Base-by-base conservation (phyloP, 257 asterid genomes). In the Fraxinus excelsior region DNA sequence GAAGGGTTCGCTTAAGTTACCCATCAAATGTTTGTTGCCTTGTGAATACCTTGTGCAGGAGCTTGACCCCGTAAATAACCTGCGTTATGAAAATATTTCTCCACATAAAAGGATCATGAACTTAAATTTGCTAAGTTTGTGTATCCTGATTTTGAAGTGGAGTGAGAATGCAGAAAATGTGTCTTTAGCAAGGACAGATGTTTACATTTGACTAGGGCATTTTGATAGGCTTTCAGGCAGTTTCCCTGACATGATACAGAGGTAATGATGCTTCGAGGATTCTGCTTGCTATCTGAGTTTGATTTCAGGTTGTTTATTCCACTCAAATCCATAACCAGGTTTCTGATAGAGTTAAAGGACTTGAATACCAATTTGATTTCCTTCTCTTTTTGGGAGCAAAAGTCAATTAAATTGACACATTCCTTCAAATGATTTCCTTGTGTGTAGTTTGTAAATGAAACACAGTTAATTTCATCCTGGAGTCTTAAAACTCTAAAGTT, bases 251-350 rank as follows among this genome's bases (percentile, higher is more conserved):
- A 53, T 44, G 64, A 56, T 77, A 13, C 32, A 19, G 29, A 31
- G 74, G 32, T 21, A 37, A 74, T 67, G 67, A 67, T 68, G 75
- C 71, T 13, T 7, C n/a, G 66, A 32, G 56, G 65, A 71, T 25
- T 78, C 66, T 60, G 62, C 49, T 8, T 80, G 69, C 29, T 26
- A n/a, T 53, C 29, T 73, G 73, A 81, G 75, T 71, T 80, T 74
- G 49, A 42, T 62, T 67, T 37, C 65, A 71, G 75, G 38, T 71
- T 71, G 7, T 64, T 40, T 14, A 21, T 73, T 46, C 34, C 34
- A 11, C 38, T 42, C 44, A 23, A 26, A 35, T 75, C 31, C 60
- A 40, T 14, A 38, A 42, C 73, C 66, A 77, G 53, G 34, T 62
- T 56, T 23, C 67, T 73, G 46, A 58, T 25, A 60, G 28, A 64